These are phyloP conservation scores for Akanthomyces uredinophilus DNA, from an alignment of 2,329 filamentous ascomycete species.

Conservation along the genomic window DNA sequence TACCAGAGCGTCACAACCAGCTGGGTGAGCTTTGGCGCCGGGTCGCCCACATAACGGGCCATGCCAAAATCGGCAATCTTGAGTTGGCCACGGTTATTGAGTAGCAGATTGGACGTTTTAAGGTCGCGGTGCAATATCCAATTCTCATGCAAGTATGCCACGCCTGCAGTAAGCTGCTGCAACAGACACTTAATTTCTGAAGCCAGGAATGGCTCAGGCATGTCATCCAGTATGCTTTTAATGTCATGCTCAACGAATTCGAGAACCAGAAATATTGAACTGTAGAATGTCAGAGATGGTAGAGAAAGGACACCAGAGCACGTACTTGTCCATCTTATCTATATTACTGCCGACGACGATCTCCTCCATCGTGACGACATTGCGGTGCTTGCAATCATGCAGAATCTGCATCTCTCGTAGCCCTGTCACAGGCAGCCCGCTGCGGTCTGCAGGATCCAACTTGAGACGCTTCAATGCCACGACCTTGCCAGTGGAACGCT, in stretches of 20 bases:
- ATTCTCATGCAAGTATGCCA: slow-evolving; percentile 79
- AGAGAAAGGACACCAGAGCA: slow-evolving; percentile 4
- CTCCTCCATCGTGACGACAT: slow-evolving; percentile 77
- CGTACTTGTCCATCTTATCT: slow-evolving; percentile 49
- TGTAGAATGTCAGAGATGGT: slow-evolving; percentile 28
- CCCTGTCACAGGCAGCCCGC: slow-evolving; percentile 84
- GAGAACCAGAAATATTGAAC: slow-evolving; percentile 83
- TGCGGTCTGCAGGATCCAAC: slow-evolving; percentile 68
- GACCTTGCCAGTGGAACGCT: slow-evolving; percentile 67
- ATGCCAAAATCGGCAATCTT: slow-evolving; percentile 98
- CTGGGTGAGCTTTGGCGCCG: slow-evolving; percentile 74
- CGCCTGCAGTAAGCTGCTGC: slow-evolving; percentile 72
- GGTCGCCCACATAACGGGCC: slow-evolving; percentile 82
- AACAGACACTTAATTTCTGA: slow-evolving; percentile 91
- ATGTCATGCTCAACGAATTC: slow-evolving; percentile 97
- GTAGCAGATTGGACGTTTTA: slow-evolving; percentile 88
- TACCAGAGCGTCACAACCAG: slow-evolving; percentile 98
- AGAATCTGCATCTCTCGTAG: slow-evolving; percentile 91
- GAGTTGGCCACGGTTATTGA: slow-evolving; percentile 90
- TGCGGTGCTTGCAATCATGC: slow-evolving; percentile 70
- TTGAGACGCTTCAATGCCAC: slow-evolving; percentile 94
- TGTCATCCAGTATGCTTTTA: slow-evolving; percentile 86
- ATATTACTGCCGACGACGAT: slow-evolving; percentile 70
- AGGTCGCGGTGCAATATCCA: slow-evolving; percentile 93
- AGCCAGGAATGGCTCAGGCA: slow-evolving; percentile 87